Conservation (phyloP, 225 moss, liverwort and hornwort genomes). For the Bryum argenteum region DNA sequence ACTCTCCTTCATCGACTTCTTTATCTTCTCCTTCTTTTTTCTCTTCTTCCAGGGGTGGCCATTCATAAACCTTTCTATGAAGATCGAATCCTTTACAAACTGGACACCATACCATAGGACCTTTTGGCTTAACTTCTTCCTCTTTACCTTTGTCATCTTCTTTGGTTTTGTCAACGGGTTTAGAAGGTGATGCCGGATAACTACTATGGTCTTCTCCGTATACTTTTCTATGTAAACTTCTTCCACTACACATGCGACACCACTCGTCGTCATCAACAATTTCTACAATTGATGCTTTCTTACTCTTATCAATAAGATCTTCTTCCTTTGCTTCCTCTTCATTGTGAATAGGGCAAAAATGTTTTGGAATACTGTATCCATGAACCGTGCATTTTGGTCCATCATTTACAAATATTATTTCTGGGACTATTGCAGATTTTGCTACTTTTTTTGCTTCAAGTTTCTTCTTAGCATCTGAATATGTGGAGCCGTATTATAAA, state of each 20-base stretch:
- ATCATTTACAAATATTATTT: slow-evolving; percentile 14
- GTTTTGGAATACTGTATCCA: background rate
- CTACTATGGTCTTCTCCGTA: background rate
- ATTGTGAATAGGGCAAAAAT: slow-evolving; percentile 5
- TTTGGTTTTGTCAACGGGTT: background rate
- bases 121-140: background rate
- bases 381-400: slow-evolving; percentile 11
- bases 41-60: background rate
- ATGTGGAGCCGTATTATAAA: fast-evolving
- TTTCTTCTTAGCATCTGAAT: background rate
- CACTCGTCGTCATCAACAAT: background rate
- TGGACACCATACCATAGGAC: background rate
- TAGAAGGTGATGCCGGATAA: background rate
- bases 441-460: fast-evolving
- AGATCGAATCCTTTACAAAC: slow-evolving; percentile 16
- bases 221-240: background rate
- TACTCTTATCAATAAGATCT: background rate
- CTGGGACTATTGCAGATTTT: background rate
- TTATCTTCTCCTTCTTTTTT: background rate
- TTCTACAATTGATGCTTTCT: background rate
- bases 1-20: background rate
- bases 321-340: background rate
- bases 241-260: background rate
- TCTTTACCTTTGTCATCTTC: background rate
- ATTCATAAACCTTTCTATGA: slow-evolving; percentile 14